Evolutionary conservation across 1,284 basidiomycete species (phyloP).

Genomic region (Tremellales sp.): DNA sequence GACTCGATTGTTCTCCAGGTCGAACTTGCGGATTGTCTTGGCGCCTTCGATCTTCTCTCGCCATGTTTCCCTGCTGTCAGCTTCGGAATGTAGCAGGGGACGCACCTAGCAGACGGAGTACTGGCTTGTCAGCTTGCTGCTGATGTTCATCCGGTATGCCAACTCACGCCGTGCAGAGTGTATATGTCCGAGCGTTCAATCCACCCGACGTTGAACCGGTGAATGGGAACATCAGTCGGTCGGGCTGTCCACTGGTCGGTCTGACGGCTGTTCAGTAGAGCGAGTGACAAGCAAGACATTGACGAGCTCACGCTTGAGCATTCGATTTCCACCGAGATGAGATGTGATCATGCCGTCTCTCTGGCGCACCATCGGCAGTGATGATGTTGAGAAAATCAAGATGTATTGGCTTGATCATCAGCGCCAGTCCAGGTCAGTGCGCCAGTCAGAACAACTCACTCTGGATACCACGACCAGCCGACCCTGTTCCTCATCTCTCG

Average conservation of each 20-base stretch:
- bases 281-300: too few species aligned
- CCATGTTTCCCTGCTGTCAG: constrained; percentile 26
- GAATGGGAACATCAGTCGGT: constrained; percentile 37
- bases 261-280: too few species aligned
- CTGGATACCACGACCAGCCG: constrained; percentile 34
- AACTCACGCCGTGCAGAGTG: constrained; percentile 29
- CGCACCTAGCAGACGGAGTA: constrained; percentile 10
- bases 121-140: not conserved
- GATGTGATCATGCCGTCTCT: constrained; percentile 26
- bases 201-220: constrained; percentile 22
- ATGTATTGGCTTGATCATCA: constrained; percentile 29
- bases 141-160: not conserved
- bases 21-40: constrained; percentile 28
- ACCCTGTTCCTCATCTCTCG: constrained; percentile 32
- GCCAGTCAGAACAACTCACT: constrained; percentile 10
- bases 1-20: constrained; percentile 33
- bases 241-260: constrained; percentile 18
- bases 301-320: too few species aligned
- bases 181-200: constrained; percentile 20
- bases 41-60: constrained; percentile 32
- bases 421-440: not conserved
- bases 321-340: constrained; percentile 13
- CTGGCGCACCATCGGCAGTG: constrained; percentile 27
- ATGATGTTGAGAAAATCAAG: constrained; percentile 30
- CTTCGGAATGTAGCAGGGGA: not conserved